Base-by-base conservation (phyloP, 306 rosid genomes). In the Trifolium fragiferum region DNA sequence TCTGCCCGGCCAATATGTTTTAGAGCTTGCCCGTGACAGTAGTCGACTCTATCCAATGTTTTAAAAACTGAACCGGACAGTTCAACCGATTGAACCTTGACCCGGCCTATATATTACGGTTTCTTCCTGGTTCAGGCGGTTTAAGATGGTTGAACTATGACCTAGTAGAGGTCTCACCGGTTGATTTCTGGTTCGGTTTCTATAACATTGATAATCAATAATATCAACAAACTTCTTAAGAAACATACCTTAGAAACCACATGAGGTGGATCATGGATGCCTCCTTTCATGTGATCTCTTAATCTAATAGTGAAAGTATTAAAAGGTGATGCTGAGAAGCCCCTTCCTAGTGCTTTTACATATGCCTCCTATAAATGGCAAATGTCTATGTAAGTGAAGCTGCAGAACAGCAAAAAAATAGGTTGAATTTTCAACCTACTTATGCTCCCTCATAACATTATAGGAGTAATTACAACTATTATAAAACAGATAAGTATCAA, bases 271-370 rank as follows among this genome's bases (percentile, higher is more conserved):
- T 47, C 68, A 23, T 37, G 43, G 63, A 16, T 70, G 74, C 71
- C 85, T 70, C 66, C 73, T 76, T 74, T 76, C 47, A 68, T 13
- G 54, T 55, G 71, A 53, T 74, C 82, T 57, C 77, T 66, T 33
- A 82, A 77, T 77, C 66, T 84, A 73, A 94, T 72, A 7, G 91
- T 89, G 70, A 91, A 94, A 67, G 94, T 94, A 74, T 90, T 88
- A 79, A 94, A 93, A 57, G 97, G 98, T 57, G 84, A 71, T 66
- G 86, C 96, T 44, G 96, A 93, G 84, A 91, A 91, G 76, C 97
- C 98, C 75, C 82, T 87, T 70, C 98, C 98, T 50, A 88, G 20
- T 23, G 97, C 98, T 89, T 93, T 93, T 64, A 91, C 98, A 84
- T 91, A 93, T 23, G 98, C 91, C 85, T 91, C 98, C 96, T 94